These are phyloP conservation scores for Crithidia thermophila DNA, from an alignment of 208 protist species.

Conservation along the genomic window DNA sequence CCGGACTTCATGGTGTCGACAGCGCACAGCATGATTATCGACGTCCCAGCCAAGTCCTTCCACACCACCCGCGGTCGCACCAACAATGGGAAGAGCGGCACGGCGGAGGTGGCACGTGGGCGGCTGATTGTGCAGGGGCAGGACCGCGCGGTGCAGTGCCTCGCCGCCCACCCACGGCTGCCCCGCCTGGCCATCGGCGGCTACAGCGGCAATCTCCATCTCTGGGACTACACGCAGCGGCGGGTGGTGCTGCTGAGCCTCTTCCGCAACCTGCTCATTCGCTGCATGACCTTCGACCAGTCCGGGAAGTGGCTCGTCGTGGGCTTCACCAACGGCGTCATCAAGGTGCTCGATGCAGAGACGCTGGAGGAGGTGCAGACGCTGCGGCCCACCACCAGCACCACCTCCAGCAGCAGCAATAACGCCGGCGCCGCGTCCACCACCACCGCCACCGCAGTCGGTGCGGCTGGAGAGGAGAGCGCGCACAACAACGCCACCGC, in stretches of 20 bases:
- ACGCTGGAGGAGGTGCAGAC: slow-evolving; percentile 83
- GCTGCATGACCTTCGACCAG: slow-evolving; percentile 90
- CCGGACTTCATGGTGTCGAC: slow-evolving; percentile 94
- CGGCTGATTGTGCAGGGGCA: slow-evolving; percentile 91
- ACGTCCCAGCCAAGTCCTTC: slow-evolving; percentile 82
- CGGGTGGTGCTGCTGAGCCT: slow-evolving; percentile 77
- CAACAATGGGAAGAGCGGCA: slow-evolving; percentile 7
- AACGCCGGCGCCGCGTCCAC: neutral
- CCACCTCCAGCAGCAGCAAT: neutral
- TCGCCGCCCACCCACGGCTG: slow-evolving; percentile 85
- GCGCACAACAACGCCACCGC: too few relatives aligned
- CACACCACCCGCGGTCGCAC: slow-evolving; percentile 42
- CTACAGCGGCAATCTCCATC: slow-evolving; percentile 84
- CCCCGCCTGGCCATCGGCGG: slow-evolving; percentile 87
- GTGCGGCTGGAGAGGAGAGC: too few relatives aligned
- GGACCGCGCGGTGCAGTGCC: slow-evolving; percentile 78
- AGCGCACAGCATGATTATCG: slow-evolving; percentile 90
- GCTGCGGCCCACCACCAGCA: slow-evolving; percentile 42
- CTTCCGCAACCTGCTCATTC: slow-evolving; percentile 82
- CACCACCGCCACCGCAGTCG: neutral
- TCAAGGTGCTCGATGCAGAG: slow-evolving; percentile 92
- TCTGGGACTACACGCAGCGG: slow-evolving; percentile 91
- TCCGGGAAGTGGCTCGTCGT: slow-evolving; percentile 80
- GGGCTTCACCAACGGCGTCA: slow-evolving; percentile 92
- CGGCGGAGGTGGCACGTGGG: slow-evolving; percentile 57